Percentiles rank a stretch among this genome's conserved stretches.
Evolutionary conservation across 2,329 filamentous ascomycete species (phyloP).

Genomic region (Xylaria sp.): DNA sequence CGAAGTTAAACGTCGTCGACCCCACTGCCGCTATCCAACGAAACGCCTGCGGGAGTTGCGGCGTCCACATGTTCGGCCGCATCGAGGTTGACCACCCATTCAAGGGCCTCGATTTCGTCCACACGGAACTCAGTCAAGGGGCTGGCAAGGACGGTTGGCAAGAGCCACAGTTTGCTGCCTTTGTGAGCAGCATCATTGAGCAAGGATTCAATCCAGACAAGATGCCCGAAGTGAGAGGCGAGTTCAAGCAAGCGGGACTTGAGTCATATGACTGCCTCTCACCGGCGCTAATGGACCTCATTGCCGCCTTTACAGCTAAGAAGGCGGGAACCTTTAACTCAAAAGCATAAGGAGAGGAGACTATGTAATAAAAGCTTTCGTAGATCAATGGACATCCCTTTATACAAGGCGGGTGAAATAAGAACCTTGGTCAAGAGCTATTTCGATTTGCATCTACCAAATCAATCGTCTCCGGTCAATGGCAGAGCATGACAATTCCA

Average conservation of each 20-base stretch:
- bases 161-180: conserved; percentile 75
- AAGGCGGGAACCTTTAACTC: conserved; percentile 49
- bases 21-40: conserved; percentile 68
- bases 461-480: too few species aligned
- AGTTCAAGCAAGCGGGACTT: conserved; percentile 64
- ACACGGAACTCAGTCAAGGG: conserved; percentile 62
- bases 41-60: conserved; percentile 69
- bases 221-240: conserved; percentile 64
- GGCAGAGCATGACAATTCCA: too few species aligned
- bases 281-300: conserved; percentile 68
- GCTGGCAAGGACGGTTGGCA: conserved; percentile 72
- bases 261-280: conserved; percentile 71
- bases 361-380: conserved; percentile 1
- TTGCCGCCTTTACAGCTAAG: conserved; percentile 58
- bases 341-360: neutral
- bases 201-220: conserved; percentile 67
- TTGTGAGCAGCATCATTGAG: conserved; percentile 75
- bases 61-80: conserved; percentile 70
- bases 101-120: conserved; percentile 75
- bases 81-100: conserved; percentile 73
- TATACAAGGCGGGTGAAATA: neutral
- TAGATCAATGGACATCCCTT: neutral
- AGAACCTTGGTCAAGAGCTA: too few species aligned
- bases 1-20: conserved; percentile 59
- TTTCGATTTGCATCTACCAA: too few species aligned